These are phyloP conservation scores for Clarireedia sp. DNA, from an alignment of 2,329 filamentous ascomycete species.

Conservation along the genomic window DNA sequence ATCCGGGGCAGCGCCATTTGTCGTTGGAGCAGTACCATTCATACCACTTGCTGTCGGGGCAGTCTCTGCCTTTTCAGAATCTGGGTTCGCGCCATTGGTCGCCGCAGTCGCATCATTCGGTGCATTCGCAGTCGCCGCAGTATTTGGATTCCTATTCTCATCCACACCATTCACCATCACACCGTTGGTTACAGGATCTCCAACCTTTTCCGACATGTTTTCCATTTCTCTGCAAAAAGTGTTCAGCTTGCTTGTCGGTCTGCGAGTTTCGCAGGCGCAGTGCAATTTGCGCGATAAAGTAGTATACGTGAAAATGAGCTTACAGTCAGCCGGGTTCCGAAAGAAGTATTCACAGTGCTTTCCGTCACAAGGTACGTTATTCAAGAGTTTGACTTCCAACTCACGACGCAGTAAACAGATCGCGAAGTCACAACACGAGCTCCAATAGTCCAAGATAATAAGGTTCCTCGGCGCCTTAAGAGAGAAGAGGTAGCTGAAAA, in stretches of 20 bases:
- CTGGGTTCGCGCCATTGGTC: neutral
- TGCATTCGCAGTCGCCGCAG: neutral
- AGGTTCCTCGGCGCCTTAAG: too few species aligned
- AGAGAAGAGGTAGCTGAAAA: too few species aligned
- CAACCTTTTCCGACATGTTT: constrained; percentile 6
- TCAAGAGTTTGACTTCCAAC: too few species aligned
- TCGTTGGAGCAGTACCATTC: neutral
- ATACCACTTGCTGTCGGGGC: neutral
- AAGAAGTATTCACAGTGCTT: too few species aligned
- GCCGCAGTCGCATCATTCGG: neutral
- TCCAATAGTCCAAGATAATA: too few species aligned
- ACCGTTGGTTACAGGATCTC: neutral
- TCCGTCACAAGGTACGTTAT: too few species aligned
- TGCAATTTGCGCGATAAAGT: neutral
- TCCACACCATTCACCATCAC: neutral
- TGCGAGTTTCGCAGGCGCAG: neutral
- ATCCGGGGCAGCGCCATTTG: neutral
- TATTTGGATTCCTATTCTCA: too few species aligned
- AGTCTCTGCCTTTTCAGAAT: neutral
- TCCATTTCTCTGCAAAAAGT: neutral
- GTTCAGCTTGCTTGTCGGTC: neutral
- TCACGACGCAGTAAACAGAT: too few species aligned
- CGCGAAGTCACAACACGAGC: too few species aligned
- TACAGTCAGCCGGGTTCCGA: neutral
- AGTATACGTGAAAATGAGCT: neutral